Base-by-base conservation (phyloP, 1,284 basidiomycete genomes). In the Sporisorium iseilematis-ciliati region DNA sequence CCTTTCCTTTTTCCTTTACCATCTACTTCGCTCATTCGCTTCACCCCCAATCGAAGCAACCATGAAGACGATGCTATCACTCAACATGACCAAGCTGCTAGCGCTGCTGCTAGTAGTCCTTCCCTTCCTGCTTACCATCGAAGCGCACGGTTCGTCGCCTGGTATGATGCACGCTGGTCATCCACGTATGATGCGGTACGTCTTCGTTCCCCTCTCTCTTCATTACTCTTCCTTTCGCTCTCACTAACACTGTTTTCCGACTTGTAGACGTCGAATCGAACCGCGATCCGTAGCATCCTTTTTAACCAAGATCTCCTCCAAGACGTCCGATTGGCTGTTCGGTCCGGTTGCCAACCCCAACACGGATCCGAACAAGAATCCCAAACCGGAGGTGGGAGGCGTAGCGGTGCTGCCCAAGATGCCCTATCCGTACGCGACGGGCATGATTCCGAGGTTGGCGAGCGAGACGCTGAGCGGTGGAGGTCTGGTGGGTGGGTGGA, bases 361-460 rank as follows among this genome's bases (percentile, higher is more conserved):
- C 26, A 31, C 48, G 26, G 55, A 59, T 31, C 21, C 41, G 1
- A 48, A 7, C 4, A 21, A 54, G 3, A 33, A 60, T 10, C 67
- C 72, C 40, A 52, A 75, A 7, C 40, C 72, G 0, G 26, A 12
- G 1, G 49, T 50, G 1, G 67, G 72, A 1, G 64, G 64, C 1
- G 57, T 60, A 0, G 10, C 52, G 6, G 58, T 70, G 45, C 25
- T 70, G 46, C 51, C 33, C 25, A 65, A 65, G 53, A 70, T 64
- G 59, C 63, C 57, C 5, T 75, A 75, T 35, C 72, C 72, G 2
- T 75, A 70, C 25, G 60, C 52, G 0, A 70, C 67, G 4, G 72
- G 72, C 14, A 75, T 70, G 66, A 18, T 75, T 2, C 72, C 72
- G 7, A 48, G 66, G 14, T 42, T 60, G 20, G 63, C 57, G 0